Evolutionary conservation across 345 rosid genomes (phyloP).

Genomic region (Chamaenerion angustifolium): DNA sequence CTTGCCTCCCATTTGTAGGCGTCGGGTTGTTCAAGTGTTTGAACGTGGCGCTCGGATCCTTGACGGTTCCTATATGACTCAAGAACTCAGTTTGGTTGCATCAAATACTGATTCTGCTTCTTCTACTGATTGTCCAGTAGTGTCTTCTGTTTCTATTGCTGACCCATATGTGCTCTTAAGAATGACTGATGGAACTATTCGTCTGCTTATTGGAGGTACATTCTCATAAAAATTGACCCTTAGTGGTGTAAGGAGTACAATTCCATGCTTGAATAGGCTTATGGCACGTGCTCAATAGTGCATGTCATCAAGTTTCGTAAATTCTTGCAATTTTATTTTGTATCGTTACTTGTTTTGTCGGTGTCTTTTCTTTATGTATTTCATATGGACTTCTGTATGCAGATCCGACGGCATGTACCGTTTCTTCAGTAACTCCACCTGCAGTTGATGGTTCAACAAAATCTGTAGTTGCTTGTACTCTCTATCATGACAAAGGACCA

Average conservation of each 20-base stretch:
- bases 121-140: constrained; percentile 54
- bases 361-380: too few relatives aligned
- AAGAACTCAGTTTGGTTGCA: constrained; percentile 68
- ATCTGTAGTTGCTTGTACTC: constrained; percentile 67
- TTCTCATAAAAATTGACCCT: background rate
- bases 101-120: constrained; percentile 54
- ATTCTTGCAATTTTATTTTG: too few relatives aligned
- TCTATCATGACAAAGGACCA: constrained; percentile 90
- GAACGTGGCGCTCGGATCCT: constrained; percentile 90
- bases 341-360: too few relatives aligned
- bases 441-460: constrained; percentile 51
- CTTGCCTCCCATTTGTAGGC: constrained; percentile 30
- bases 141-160: constrained; percentile 72
- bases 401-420: constrained; percentile 79
- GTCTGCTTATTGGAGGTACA: constrained; percentile 88
- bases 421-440: constrained; percentile 56
- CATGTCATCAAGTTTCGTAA: too few relatives aligned
- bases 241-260: background rate
- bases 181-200: constrained; percentile 84
- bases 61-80: constrained; percentile 95
- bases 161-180: constrained; percentile 82
- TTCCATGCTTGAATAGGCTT: too few relatives aligned
- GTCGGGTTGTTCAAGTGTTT: constrained; percentile 84
- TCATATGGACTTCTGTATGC: constrained; percentile 11
- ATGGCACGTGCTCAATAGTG: too few relatives aligned